These are phyloP conservation scores for Pelargonium citronellum DNA, from an alignment of 441 rosid species.

Conservation along the genomic window DNA sequence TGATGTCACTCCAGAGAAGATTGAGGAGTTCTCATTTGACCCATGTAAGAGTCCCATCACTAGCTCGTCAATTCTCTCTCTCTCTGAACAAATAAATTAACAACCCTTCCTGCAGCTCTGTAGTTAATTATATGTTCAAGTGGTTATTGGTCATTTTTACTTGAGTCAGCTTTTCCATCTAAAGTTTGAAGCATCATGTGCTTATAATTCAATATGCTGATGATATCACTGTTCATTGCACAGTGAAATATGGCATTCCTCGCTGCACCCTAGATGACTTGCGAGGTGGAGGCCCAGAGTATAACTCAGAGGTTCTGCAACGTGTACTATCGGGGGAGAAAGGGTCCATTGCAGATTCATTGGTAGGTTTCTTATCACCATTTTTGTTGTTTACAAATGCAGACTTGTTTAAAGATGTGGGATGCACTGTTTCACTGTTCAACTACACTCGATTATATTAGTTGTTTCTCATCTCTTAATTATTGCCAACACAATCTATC, in stretches of 20 bases:
- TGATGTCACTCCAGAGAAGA: constrained; percentile 58
- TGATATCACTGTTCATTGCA: constrained; percentile 22
- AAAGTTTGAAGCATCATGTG: neutral
- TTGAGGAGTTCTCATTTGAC: constrained; percentile 75
- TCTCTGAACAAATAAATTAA: neutral
- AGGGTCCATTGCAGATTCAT: constrained; percentile 77
- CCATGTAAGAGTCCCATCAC: constrained; percentile 49
- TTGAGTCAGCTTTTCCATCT: neutral
- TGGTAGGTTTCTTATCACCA: constrained; percentile 39
- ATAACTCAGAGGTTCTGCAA: constrained; percentile 60
- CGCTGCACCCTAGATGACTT: constrained; percentile 73
- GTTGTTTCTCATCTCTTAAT: neutral
- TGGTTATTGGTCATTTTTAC: neutral
- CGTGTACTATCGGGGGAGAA: constrained; percentile 65
- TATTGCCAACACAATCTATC: constrained; percentile 13
- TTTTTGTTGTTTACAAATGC: neutral
- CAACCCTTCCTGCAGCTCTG: neutral
- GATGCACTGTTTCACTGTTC: too few relatives aligned
- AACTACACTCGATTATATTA: neutral
- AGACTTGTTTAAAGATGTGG: neutral
- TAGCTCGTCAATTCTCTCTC: neutral
- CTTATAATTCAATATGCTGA: neutral
- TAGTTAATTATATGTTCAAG: too few relatives aligned
- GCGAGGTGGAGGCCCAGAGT: constrained; percentile 71
- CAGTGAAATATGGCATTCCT: constrained; percentile 89